phyloP scores from a whole-genome alignment of 164 flowering plant species.

The Dillenia suffruticosa region DNA sequence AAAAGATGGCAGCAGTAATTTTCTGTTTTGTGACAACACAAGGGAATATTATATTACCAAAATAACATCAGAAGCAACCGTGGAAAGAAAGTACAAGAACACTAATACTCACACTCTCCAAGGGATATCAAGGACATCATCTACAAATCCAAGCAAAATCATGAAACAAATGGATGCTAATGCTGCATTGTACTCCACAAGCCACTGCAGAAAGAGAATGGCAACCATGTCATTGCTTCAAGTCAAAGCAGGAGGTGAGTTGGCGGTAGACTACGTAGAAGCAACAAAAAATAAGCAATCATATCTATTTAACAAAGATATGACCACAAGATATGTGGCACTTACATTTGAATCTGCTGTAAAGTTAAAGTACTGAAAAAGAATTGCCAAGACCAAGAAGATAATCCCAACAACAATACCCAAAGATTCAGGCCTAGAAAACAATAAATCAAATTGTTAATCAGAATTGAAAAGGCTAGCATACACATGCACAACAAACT shows the following conservation, averaged over 20 bases:
- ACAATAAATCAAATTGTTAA: conserved; percentile 1
- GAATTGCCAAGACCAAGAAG: conserved; percentile 66
- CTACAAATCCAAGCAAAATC: conserved; percentile 94
- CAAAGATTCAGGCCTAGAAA: conserved; percentile 90
- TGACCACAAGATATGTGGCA: conserved; percentile 2
- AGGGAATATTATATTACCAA: too few species aligned
- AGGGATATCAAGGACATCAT: conserved; percentile 94
- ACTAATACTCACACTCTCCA: conserved; percentile 87
- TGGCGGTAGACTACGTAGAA: background rate
- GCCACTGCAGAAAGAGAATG: conserved; percentile 62
- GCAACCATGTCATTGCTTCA: too few species aligned
- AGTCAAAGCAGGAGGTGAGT: too few species aligned
- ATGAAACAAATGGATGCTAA: conserved; percentile 87
- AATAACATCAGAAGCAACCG: conserved; percentile 2
- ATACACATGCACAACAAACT: too few species aligned
- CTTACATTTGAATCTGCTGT: conserved; percentile 82
- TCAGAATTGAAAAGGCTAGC: too few species aligned
- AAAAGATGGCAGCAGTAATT: conserved; percentile 75
- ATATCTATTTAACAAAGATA: background rate
- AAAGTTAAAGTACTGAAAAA: conserved; percentile 80
- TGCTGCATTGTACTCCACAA: conserved; percentile 95
- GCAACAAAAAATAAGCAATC: background rate
- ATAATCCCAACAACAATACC: conserved; percentile 89
- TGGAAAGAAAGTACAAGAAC: conserved; percentile 4
- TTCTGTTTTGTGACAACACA: conserved; percentile 42